Conservation (phyloP, 805 yeast species). For the Cyberlindnera suaveolens region DNA sequence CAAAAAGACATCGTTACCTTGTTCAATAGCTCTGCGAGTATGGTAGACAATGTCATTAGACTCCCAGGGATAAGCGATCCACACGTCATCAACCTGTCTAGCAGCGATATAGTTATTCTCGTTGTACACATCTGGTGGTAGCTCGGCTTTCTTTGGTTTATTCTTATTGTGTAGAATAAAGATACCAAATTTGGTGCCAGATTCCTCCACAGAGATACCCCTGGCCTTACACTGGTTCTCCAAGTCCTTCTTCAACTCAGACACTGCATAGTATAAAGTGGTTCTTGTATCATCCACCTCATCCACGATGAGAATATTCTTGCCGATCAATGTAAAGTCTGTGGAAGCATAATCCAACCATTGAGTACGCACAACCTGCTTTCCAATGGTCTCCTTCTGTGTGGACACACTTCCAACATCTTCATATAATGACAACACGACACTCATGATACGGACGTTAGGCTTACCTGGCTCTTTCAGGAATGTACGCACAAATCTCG, state of each 20-base stretch:
- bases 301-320: conserved; percentile 68
- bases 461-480: conserved; percentile 83
- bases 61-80: conserved; percentile 92
- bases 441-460: conserved; percentile 90
- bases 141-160: conserved; percentile 65
- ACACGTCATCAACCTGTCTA: conserved; percentile 65
- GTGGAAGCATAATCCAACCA: conserved; percentile 76
- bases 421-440: conserved; percentile 87
- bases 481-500: conserved; percentile 91
- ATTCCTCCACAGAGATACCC: conserved; percentile 36
- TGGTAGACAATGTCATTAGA: conserved; percentile 69
- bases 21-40: conserved; percentile 63
- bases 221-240: conserved; percentile 48
- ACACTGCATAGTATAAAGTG: conserved; percentile 72
- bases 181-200: conserved; percentile 59
- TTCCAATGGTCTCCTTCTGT: conserved; percentile 52
- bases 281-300: conserved; percentile 87
- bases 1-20: conserved; percentile 57
- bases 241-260: conserved; percentile 70
- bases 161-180: conserved; percentile 74
- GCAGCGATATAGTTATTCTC: conserved; percentile 66
- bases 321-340: conserved; percentile 53
- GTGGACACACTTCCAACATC: conserved; percentile 60
- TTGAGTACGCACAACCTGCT: conserved; percentile 68
- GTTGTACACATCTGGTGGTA: conserved; percentile 57